Conservation (phyloP, 257 asterid genomes). For the Eucommia ulmoides region DNA sequence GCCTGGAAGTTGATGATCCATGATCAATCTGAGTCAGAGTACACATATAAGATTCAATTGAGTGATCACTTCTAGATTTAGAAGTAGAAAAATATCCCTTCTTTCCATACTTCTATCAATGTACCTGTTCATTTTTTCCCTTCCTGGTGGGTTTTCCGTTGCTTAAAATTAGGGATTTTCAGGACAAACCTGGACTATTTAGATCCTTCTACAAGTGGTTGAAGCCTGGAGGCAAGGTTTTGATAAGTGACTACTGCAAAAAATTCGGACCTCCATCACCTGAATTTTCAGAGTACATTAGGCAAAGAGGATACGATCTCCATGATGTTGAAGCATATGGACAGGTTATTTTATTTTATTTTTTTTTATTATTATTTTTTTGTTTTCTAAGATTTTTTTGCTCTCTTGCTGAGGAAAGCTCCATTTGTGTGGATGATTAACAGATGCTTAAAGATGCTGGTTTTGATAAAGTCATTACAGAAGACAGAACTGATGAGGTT, state of each 20-base stretch:
- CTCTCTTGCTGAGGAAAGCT: background rate
- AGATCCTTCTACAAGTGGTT: conserved; percentile 89
- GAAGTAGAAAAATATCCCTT: no score
- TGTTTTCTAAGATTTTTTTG: no score
- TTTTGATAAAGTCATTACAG: conserved; percentile 68
- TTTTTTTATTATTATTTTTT: background rate
- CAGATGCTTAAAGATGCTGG: conserved; percentile 96
- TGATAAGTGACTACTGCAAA: conserved; percentile 88
- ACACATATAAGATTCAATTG: no score
- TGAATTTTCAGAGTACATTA: conserved; percentile 62
- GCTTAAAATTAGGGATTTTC: no score
- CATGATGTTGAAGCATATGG: conserved; percentile 77
- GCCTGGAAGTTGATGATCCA: no score
- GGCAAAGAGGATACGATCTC: conserved; percentile 85
- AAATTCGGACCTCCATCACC: conserved; percentile 58
- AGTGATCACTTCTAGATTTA: no score
- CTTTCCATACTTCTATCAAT: no score
- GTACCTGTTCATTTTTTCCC: no score
- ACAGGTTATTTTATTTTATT: conserved; percentile 34
- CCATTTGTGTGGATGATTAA: background rate
- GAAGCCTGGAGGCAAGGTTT: conserved; percentile 94
- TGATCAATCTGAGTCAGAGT: no score
- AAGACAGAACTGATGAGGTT: conserved; percentile 94
- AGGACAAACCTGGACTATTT: conserved; percentile 93
- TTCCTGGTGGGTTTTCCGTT: no score